Evolutionary conservation across 768 basidiomycete genomes (phyloP).

Genomic region (Mycena latifolia): DNA sequence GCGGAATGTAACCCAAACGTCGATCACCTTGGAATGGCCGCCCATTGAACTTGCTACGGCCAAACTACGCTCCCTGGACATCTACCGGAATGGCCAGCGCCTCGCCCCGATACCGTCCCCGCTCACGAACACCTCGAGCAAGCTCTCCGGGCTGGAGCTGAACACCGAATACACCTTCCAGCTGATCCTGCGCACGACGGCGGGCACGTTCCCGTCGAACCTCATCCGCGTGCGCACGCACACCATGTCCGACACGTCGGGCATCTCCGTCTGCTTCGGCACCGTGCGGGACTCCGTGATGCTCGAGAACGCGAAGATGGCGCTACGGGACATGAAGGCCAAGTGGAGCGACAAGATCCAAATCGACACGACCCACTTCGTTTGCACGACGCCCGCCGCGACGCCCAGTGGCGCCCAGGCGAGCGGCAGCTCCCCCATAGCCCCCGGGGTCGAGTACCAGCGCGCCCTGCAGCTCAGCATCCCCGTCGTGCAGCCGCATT

Average conservation of each 20-base stretch:
- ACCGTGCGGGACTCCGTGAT: slow-evolving; percentile 82
- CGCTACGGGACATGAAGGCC: slow-evolving; percentile 87
- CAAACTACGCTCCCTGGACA: slow-evolving; percentile 89
- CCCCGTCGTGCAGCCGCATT: slow-evolving; percentile 94
- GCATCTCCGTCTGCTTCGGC: slow-evolving; percentile 95
- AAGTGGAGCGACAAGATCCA: slow-evolving; percentile 94
- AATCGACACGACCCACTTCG: slow-evolving; percentile 98
- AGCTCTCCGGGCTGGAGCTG: slow-evolving; percentile 84
- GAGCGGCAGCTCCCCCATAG: slow-evolving; percentile 62
- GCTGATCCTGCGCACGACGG: slow-evolving; percentile 91
- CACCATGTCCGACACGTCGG: slow-evolving; percentile 95
- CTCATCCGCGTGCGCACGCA: slow-evolving; percentile 88
- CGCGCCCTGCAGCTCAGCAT: slow-evolving; percentile 95
- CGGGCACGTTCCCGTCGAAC: slow-evolving; percentile 91
- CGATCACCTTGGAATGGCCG: slow-evolving; percentile 97
- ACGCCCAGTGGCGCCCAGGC: slow-evolving; percentile 70
- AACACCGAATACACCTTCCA: slow-evolving; percentile 95
- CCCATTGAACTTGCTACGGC: slow-evolving; percentile 86
- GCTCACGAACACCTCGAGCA: slow-evolving; percentile 86
- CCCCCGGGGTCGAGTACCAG: slow-evolving; percentile 91
- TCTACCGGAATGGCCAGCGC: slow-evolving; percentile 92
- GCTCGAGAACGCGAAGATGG: slow-evolving; percentile 85
- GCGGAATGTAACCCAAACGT: slow-evolving; percentile 96
- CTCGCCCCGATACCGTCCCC: slow-evolving; percentile 90
- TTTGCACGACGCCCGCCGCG: slow-evolving; percentile 90